Evolutionary conservation across 192 early-diverging fungal genomes (phyloP).

Genomic region (Funneliformis geosporum): DNA sequence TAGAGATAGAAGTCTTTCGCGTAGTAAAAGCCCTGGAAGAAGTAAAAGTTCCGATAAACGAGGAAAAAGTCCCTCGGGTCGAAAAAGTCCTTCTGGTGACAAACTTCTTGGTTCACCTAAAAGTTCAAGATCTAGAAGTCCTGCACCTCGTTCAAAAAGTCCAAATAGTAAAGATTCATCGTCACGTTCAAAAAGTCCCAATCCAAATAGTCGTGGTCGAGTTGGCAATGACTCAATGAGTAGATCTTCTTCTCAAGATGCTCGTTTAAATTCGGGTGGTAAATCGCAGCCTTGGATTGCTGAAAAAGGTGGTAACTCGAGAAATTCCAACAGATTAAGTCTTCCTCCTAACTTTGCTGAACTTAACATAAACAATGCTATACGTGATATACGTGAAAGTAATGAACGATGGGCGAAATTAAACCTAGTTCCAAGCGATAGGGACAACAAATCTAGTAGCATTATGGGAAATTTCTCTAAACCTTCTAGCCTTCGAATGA

Average conservation of each 20-base stretch:
- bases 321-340: conserved; percentile 26
- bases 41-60: conserved; percentile 23
- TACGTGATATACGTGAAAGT: conserved; percentile 26
- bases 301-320: neutral
- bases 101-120: conserved; percentile 8
- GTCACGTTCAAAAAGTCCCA: conserved; percentile 28
- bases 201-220: neutral
- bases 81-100: conserved; percentile 25
- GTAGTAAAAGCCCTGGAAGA: neutral
- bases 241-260: conserved; percentile 28
- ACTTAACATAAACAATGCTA: conserved; percentile 3
- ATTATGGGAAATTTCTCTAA: conserved; percentile 31
- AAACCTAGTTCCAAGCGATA: conserved; percentile 12
- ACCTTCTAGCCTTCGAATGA: neutral
- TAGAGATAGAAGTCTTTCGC: conserved; percentile 1
- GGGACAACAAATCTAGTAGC: neutral
- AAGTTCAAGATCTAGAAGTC: conserved; percentile 25
- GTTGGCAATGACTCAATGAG: neutral
- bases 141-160: conserved; percentile 10
- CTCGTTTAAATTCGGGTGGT: conserved; percentile 4
- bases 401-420: conserved; percentile 31
- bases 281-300: conserved; percentile 12
- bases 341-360: conserved; percentile 30
- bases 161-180: neutral
- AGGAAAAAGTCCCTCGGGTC: conserved; percentile 5